phyloP scores from a whole-genome alignment of 345 rosid species.

The Microthlaspi erraticum region DNA sequence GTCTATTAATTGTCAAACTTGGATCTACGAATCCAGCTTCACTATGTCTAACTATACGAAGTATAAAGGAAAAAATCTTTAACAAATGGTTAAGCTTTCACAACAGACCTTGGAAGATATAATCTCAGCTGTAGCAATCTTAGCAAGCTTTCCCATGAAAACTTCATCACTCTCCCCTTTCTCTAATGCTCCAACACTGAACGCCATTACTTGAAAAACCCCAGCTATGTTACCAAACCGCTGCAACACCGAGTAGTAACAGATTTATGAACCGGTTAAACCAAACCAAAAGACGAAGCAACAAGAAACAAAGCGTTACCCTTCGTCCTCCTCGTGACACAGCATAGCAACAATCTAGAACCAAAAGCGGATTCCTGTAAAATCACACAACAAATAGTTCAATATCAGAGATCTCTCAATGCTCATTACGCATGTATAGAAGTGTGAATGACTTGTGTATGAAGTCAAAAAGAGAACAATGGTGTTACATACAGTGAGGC shows the following conservation, averaged over 20 bases:
- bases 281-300: not conserved
- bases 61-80: not conserved
- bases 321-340: constrained; percentile 91
- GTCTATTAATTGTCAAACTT: not conserved
- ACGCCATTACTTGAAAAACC: constrained; percentile 91
- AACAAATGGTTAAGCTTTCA: constrained; percentile 19
- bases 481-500: constrained; percentile 62
- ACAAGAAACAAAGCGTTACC: constrained; percentile 47
- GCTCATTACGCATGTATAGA: not conserved
- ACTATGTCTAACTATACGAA: constrained; percentile 5
- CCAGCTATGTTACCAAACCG: constrained; percentile 94
- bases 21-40: constrained; percentile 12
- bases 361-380: constrained; percentile 87
- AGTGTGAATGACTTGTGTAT: constrained; percentile 17
- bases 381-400: not conserved
- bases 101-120: constrained; percentile 83
- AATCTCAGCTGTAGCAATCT: constrained; percentile 89
- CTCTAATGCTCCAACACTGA: constrained; percentile 70
- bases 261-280: not conserved
- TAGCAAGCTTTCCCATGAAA: constrained; percentile 86
- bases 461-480: constrained; percentile 15
- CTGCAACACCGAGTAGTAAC: constrained; percentile 48
- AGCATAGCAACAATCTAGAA: constrained; percentile 86
- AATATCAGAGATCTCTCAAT: constrained; percentile 3
- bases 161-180: constrained; percentile 66